Base-by-base conservation (phyloP, 2,329 filamentous ascomycete species). In the Trichoderma afroharzianum region DNA sequence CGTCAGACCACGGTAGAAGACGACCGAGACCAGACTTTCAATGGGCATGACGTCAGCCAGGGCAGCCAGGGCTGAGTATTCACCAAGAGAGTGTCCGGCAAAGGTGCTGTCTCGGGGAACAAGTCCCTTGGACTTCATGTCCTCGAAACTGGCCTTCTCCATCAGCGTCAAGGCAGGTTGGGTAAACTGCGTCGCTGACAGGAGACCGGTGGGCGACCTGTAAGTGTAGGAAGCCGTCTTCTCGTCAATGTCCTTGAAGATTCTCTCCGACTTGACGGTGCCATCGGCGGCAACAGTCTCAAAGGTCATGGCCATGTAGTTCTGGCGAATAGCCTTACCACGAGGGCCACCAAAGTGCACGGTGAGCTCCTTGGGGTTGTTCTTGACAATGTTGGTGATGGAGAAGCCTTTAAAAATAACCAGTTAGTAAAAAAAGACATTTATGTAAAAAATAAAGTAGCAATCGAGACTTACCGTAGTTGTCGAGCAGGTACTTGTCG, bases 261-360 rank as follows among this genome's bases (percentile, higher is more conserved):
- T 99, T 84, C 95, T 97, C 87, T 99, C 96, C 0, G 96, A 98
- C 84, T 98, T 98, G 85, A 97, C 94, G 43, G 90, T 90, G 30
- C 96, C 96, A 81, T 99, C 96, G 2, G 93, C 85, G 72, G 92
- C 92, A 68, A 99, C 94, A n/a, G 95, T 97, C 86, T 99, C 96
- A 83, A 98, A 99, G 62, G 95, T 98, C 96, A 99, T 99, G 72
- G 95, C 91, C 92, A 98, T 98, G 87, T 99, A 99, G 84, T 99
- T 99, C 80, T 97, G 92, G 74, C 96, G 94, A 77, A 99, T 99
- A 66, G 94, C 94, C 85, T 98, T 99, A 80, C 96, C 96, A 72
- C 94, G 93, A 73, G 96, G 94, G 63, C 96, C 96, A 85, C 97
- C 96, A 79, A 99, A 99, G 86, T 99, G 93, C 75, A 99, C 93